Evolutionary conservation across 495 filamentous ascomycete genomes (phyloP).

Genomic region (Penicillium desertorum): DNA sequence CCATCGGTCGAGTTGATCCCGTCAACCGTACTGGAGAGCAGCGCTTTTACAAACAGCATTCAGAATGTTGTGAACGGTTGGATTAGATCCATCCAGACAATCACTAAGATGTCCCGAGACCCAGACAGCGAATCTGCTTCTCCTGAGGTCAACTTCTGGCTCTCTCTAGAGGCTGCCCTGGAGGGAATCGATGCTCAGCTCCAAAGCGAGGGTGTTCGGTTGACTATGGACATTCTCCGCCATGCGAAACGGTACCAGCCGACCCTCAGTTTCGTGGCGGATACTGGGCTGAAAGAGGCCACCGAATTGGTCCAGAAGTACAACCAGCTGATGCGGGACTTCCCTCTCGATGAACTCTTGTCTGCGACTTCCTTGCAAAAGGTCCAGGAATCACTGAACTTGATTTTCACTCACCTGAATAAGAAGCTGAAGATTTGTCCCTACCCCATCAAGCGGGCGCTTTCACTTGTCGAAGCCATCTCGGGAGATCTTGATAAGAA

Average conservation of each 20-base stretch:
- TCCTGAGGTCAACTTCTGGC: slow-evolving; percentile 98
- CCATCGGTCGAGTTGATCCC: slow-evolving; percentile 77
- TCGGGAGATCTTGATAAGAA: slow-evolving; percentile 86
- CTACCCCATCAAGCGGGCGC: slow-evolving; percentile 86
- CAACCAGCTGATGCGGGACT: slow-evolving; percentile 97
- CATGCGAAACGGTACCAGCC: slow-evolving; percentile 96
- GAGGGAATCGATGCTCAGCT: slow-evolving; percentile 88
- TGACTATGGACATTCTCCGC: slow-evolving; percentile 91
- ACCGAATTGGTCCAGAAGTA: slow-evolving; percentile 96
- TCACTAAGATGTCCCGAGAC: slow-evolving; percentile 90
- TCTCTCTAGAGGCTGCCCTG: slow-evolving; percentile 88
- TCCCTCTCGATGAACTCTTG: slow-evolving; percentile 89
- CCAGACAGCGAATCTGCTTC: slow-evolving; percentile 83
- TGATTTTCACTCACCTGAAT: slow-evolving; percentile 91
- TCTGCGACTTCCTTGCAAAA: slow-evolving; percentile 88
- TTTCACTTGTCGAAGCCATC: slow-evolving; percentile 97
- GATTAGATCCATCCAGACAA: slow-evolving; percentile 98
- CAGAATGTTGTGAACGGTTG: slow-evolving; percentile 92
- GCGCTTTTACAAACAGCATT: slow-evolving; percentile 86
- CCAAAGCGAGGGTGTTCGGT: slow-evolving; percentile 78
- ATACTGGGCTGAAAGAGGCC: slow-evolving; percentile 92
- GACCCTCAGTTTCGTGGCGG: slow-evolving; percentile 90
- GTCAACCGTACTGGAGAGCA: slow-evolving; percentile 69
- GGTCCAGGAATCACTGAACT: slow-evolving; percentile 80
- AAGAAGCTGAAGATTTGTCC: slow-evolving; percentile 94